Evolutionary conservation across 768 basidiomycete species (phyloP), one percentile per base, ranked within the genome.

Genomic region (Pleurotus ostreatus): DNA sequence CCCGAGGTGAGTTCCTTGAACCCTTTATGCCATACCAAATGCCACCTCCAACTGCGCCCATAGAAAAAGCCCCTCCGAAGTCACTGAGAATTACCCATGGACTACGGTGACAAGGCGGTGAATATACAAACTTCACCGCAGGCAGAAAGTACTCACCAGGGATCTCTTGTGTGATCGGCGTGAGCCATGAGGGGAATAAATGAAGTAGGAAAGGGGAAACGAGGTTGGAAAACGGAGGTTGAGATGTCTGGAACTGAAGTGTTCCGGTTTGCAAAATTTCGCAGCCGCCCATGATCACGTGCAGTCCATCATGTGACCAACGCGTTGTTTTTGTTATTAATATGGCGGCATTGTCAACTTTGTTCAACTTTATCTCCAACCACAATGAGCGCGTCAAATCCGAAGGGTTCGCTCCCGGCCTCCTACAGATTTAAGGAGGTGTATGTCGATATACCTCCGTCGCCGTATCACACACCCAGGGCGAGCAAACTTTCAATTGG

Each of bases 21-120:
- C 96, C 96, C 75, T 98, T 98, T 63, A 98, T 94, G 55, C 94
- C 93, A 73, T 98, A 94, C 96, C 96, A 98, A 67, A 98, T 93
- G 61, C 91, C 94, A 66, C 96, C 96, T 65, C 96, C 96, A 55
- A 98, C 87, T 37, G 94, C 93, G 70, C 95, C 95, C 95, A 98
- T 98, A 15, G 95, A 84, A 72, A 97, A 96, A 11, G 95, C 94
- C 59, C 94, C 95, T 58, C 96, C 95, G 72, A 95, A 96, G 77
- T 98, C 96, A 78, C 92, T 97, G 64, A 98, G 86, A 68, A 98
- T 90, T 52, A 98, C 95, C 93, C 94, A 98, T 65, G 96, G 96
- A 74, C 96, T 98, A 48, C 46, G 52, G 47, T 12, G 30, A 22
- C 46, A 22, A 44, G 11, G n/a, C 43, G 40, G 48, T 47, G 18